phyloP scores from a whole-genome alignment of 2,329 filamentous ascomycete genomes.

The Ophiostoma sp. region DNA sequence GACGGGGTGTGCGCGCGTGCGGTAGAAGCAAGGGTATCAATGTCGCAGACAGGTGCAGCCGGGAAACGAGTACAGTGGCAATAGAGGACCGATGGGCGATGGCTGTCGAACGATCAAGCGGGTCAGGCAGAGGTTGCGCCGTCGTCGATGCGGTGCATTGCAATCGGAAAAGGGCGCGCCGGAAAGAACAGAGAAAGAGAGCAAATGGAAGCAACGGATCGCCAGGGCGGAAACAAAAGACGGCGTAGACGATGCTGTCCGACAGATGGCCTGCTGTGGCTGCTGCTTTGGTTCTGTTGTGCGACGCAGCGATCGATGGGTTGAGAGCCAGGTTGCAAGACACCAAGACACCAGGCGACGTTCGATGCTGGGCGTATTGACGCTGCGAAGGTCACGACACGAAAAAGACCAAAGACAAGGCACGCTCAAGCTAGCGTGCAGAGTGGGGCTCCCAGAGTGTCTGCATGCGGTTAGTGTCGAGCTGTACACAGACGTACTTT shows the following conservation, averaged over 20 bases:
- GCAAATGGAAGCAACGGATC: too few relatives aligned
- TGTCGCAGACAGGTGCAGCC: not conserved
- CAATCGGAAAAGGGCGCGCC: too few relatives aligned
- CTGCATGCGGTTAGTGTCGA: not conserved
- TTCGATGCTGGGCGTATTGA: not conserved
- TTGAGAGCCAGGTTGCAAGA: not conserved
- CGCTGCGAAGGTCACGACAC: constrained; percentile 8
- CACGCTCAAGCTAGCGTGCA: not conserved
- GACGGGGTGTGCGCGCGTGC: not conserved
- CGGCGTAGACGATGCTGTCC: too few relatives aligned
- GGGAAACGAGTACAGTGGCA: not conserved
- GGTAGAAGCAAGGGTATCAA: not conserved
- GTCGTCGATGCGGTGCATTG: too few relatives aligned
- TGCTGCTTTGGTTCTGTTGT: not conserved
- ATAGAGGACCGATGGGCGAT: not conserved
- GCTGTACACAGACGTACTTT: not conserved
- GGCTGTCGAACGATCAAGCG: not conserved
- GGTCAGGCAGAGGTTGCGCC: not conserved
- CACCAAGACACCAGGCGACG: not conserved
- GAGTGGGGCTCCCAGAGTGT: not conserved
- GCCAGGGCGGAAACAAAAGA: too few relatives aligned
- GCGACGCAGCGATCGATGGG: not conserved
- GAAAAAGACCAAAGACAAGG: not conserved
- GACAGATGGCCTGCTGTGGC: not conserved
- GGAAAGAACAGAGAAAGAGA: too few relatives aligned